Conservation (phyloP, 139 green algal genomes). For the Closterium sp. region DNA sequence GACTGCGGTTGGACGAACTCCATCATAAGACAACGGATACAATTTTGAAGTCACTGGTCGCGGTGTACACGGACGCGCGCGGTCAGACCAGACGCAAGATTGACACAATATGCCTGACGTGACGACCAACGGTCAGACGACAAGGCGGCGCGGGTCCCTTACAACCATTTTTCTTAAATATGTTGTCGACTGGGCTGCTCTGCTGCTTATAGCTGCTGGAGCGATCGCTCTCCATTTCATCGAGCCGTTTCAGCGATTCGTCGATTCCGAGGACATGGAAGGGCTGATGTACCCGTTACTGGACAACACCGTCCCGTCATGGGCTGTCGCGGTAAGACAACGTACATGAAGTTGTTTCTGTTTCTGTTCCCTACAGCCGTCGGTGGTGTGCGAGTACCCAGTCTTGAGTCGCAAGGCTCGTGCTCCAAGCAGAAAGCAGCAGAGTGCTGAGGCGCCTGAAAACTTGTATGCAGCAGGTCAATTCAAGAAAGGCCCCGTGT, state of each 20-base stretch:
- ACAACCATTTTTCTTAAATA: background rate
- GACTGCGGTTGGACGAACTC: no score
- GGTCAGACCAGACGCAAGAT: background rate
- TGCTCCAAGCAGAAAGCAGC: no score
- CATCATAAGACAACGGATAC: no score
- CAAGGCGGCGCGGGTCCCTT: background rate
- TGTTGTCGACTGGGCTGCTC: background rate
- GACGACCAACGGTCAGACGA: background rate
- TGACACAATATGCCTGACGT: background rate
- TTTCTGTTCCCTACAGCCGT: background rate
- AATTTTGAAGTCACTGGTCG: no score
- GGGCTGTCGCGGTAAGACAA: constrained; percentile 8
- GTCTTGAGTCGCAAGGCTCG: no score
- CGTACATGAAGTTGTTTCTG: background rate
- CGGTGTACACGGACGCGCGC: no score
- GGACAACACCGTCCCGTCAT: constrained; percentile 24
- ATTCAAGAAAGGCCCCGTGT: no score
- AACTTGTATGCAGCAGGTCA: no score
- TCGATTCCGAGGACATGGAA: constrained; percentile 13
- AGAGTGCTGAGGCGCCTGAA: no score
- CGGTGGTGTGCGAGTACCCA: no score
- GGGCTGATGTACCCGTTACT: constrained; percentile 22
- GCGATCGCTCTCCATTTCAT: background rate
- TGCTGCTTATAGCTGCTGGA: background rate
- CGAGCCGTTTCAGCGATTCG: constrained; percentile 20